These are phyloP conservation scores for Penicillium paxilli DNA, from an alignment of 495 filamentous ascomycete species.

Conservation along the genomic window DNA sequence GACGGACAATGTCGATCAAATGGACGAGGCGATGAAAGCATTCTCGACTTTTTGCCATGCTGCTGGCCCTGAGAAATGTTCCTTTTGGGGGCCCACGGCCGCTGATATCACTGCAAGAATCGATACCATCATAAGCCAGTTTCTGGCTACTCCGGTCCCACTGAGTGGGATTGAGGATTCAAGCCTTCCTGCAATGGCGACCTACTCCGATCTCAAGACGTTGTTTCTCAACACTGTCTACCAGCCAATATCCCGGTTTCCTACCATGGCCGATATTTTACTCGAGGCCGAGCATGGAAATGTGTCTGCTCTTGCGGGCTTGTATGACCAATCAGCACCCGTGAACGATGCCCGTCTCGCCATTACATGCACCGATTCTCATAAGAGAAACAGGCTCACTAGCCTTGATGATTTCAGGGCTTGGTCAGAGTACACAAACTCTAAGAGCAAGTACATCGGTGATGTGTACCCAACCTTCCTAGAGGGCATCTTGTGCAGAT, in stretches of 20 bases:
- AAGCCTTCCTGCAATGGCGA: constrained; percentile 27
- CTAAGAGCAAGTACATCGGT: constrained; percentile 14
- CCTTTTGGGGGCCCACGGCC: constrained; percentile 38
- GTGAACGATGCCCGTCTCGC: background rate
- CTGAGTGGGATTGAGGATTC: constrained; percentile 21
- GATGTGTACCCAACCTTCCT: constrained; percentile 9
- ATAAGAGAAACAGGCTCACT: background rate
- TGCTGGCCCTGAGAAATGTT: constrained; percentile 35
- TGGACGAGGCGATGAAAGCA: constrained; percentile 13
- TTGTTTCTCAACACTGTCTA: constrained; percentile 12
- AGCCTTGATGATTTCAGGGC: background rate
- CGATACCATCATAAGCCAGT: constrained; percentile 24
- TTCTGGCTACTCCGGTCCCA: constrained; percentile 42
- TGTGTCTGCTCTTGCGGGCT: constrained; percentile 1
- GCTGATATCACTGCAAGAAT: constrained; percentile 38
- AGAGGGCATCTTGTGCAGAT: constrained; percentile 16
- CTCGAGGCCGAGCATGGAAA: constrained; percentile 6
- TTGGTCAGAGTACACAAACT: background rate
- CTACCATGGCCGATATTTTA: constrained; percentile 14
- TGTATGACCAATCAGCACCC: background rate
- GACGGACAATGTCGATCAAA: background rate
- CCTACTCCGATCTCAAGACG: constrained; percentile 30
- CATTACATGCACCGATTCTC: constrained; percentile 11
- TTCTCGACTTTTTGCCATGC: constrained; percentile 44
- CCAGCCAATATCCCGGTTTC: constrained; percentile 14